phyloP scores from a whole-genome alignment of 2,329 filamentous ascomycete genomes.

The Pestalotiopsis sp. region DNA sequence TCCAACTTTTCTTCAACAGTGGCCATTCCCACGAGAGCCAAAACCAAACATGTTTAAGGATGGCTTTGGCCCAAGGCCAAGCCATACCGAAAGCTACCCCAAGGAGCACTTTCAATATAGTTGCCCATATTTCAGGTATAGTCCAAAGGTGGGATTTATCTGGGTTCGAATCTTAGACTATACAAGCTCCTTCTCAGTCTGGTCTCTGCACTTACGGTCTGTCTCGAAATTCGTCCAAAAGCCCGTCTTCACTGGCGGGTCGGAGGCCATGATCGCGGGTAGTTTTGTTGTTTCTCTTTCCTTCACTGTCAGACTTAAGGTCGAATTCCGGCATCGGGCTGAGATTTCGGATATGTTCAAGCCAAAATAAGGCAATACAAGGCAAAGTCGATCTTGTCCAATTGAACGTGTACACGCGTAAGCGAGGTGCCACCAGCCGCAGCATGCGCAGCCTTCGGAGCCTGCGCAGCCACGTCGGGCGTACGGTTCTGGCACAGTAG shows the following conservation, averaged over 20 bases:
- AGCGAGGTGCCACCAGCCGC: too few relatives aligned
- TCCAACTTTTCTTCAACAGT: not conserved
- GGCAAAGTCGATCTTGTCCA: too few relatives aligned
- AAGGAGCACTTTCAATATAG: not conserved
- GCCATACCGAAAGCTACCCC: not conserved
- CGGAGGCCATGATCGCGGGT: not conserved
- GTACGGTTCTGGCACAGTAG: too few relatives aligned
- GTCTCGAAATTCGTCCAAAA: not conserved
- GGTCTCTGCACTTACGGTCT: not conserved
- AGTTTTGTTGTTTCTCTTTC: not conserved
- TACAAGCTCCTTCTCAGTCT: not conserved
- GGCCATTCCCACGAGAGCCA: not conserved
- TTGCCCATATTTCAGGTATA: not conserved
- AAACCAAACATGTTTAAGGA: not conserved
- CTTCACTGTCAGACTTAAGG: not conserved
- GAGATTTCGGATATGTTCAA: not conserved
- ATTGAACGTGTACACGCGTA: too few relatives aligned
- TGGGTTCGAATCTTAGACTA: not conserved
- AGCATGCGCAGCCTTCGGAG: too few relatives aligned
- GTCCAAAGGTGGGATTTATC: not conserved
- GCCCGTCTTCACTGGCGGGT: not conserved
- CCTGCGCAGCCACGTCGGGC: too few relatives aligned
- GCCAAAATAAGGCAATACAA: not conserved
- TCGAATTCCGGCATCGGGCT: not conserved
- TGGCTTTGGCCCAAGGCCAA: not conserved